Evolutionary conservation across 805 yeast species (phyloP).

Genomic region (Candida awuae): DNA sequence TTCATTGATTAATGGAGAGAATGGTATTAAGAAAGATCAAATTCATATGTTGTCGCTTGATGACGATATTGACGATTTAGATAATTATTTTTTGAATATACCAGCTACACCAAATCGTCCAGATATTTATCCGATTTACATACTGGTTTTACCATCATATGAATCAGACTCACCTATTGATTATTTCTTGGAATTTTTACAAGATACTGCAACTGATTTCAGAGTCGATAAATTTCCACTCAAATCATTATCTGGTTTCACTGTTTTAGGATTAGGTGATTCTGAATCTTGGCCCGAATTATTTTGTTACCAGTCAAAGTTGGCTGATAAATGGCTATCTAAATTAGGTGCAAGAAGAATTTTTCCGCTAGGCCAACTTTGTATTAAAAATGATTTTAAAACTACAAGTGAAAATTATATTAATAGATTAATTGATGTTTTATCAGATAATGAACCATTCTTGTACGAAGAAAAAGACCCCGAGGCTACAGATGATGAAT

Average conservation of each 20-base stretch:
- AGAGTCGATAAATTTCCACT: conserved; percentile 79
- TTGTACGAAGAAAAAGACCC: conserved; percentile 43
- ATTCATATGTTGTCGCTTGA: conserved; percentile 65
- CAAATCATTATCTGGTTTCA: conserved; percentile 60
- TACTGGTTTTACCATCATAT: conserved; percentile 79
- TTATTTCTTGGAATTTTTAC: conserved; percentile 69
- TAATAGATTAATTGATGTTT: conserved; percentile 46
- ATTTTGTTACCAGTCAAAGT: conserved; percentile 78
- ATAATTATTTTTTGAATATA: conserved; percentile 64
- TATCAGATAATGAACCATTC: conserved; percentile 62
- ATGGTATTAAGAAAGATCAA: conserved; percentile 18
- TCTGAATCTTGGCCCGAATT: conserved; percentile 69
- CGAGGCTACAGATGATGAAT: conserved; percentile 13
- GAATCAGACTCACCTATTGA: conserved; percentile 91
- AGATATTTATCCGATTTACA: conserved; percentile 35
- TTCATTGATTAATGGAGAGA: conserved; percentile 26
- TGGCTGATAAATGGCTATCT: conserved; percentile 67
- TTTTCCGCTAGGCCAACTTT: conserved; percentile 76
- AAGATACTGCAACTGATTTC: conserved; percentile 78
- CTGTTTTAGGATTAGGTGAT: conserved; percentile 86
- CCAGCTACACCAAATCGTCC: conserved; percentile 34
- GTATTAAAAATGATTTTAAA: conserved; percentile 61
- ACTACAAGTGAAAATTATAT: conserved; percentile 58
- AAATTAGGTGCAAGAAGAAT: conserved; percentile 81
- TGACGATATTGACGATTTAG: conserved; percentile 74